Evolutionary conservation across 2,329 filamentous ascomycete genomes (phyloP).

Genomic region (Alternaria gaisen): DNA sequence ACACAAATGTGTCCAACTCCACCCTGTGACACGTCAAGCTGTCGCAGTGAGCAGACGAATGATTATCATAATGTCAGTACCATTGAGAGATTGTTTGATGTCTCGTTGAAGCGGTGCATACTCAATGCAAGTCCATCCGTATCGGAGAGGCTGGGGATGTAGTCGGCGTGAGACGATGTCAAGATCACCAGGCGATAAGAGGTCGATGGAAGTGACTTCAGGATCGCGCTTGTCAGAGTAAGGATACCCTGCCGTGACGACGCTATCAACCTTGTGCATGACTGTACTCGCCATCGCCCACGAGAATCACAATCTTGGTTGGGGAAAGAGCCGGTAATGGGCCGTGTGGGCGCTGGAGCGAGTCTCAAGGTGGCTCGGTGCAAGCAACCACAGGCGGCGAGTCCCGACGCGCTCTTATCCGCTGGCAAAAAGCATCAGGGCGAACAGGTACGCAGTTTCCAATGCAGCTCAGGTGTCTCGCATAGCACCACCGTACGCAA

Average conservation of each 20-base stretch:
- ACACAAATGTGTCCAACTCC: not conserved
- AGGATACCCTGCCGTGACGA: not conserved
- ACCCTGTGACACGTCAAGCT: not conserved
- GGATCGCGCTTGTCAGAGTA: not conserved
- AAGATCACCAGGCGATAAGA: conserved; percentile 1
- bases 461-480: not conserved
- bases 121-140: not conserved
- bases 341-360: not conserved
- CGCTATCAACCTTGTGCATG: not conserved
- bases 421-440: conserved; percentile 14
- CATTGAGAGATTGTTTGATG: not conserved
- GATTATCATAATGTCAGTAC: not conserved
- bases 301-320: not conserved
- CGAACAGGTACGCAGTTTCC: not conserved
- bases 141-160: not conserved
- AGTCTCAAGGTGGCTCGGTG: not conserved
- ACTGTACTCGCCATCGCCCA: conserved; percentile 3
- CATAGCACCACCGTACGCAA: not conserved
- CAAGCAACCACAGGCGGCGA: conserved; percentile 8
- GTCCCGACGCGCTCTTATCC: conserved; percentile 5
- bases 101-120: not conserved
- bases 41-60: not conserved
- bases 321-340: not conserved
- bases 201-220: not conserved
- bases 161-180: not conserved